Percentiles rank a stretch among this genome's conserved stretches.
phyloP scores from a whole-genome alignment of 1,139 yeast species.

The Casaregolazyma lundiana region DNA sequence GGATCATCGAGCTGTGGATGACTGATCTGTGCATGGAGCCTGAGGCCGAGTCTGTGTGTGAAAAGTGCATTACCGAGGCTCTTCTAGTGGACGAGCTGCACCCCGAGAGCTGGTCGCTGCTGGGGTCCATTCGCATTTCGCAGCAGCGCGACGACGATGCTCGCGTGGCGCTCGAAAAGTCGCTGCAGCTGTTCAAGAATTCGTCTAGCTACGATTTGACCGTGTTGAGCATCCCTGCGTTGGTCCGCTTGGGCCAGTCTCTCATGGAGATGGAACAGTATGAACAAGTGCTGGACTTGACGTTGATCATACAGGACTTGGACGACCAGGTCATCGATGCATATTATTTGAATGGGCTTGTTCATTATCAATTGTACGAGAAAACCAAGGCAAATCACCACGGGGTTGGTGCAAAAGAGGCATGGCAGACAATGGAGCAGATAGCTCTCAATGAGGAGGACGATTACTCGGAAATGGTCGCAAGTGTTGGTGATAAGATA shows the following conservation, averaged over 20 bases:
- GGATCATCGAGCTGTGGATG: slow-evolving; percentile 97
- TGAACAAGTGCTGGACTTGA: slow-evolving; percentile 58
- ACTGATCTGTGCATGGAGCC: slow-evolving; percentile 95
- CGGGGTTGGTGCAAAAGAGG: slow-evolving; percentile 32
- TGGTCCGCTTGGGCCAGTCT: slow-evolving; percentile 59
- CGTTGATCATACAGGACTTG: slow-evolving; percentile 61
- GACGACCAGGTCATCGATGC: slow-evolving; percentile 81
- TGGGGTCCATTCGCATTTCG: slow-evolving; percentile 86
- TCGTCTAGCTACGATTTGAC: slow-evolving; percentile 29
- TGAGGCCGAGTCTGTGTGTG: slow-evolving; percentile 80
- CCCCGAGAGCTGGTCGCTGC: slow-evolving; percentile 76
- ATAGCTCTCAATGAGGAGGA: slow-evolving; percentile 22
- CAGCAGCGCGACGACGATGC: slow-evolving; percentile 80
- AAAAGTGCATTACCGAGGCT: slow-evolving; percentile 62
- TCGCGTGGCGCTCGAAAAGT: slow-evolving; percentile 53
- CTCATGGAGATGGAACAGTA: slow-evolving; percentile 66
- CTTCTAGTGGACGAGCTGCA: slow-evolving; percentile 54
- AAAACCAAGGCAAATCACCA: slow-evolving; percentile 25
- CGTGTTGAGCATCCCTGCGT: slow-evolving; percentile 58
- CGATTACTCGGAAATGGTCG: slow-evolving; percentile 30
- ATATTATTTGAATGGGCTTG: slow-evolving; percentile 76
- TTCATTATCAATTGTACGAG: slow-evolving; percentile 47
- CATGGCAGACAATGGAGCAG: slow-evolving; percentile 26
- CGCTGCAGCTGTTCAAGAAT: slow-evolving; percentile 58
- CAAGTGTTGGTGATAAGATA: slow-evolving; percentile 26